Base-by-base conservation (phyloP, 345 rosid genomes). In the Gossypium bickii region DNA sequence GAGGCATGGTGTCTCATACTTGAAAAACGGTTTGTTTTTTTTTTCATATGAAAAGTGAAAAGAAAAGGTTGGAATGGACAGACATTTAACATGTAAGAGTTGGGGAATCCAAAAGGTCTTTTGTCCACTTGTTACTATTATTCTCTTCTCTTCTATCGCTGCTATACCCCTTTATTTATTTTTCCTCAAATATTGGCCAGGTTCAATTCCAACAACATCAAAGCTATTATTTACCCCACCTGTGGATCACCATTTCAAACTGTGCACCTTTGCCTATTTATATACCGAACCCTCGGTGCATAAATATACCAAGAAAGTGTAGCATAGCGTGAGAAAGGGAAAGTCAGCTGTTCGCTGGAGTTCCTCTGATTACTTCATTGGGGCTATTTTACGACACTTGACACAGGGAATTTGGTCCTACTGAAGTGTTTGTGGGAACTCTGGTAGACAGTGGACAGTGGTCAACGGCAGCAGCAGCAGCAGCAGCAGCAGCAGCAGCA, bases 351-450 rank as follows among this genome's bases (percentile, higher is more conserved):
- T 81, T 75, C 60, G 81, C 82, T 48, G 72, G 81, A 80, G 89
- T 84, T 82, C 82, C 80, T 63, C 41, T 18, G 79, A 80, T 24
- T 83, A 82, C 86, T 82, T 87, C 89, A 84, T 11, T 78, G 79
- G 75, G 74, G 64, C 43, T 43, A 41, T 41, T 43, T 18, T 58
- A 62, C 34, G 67, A 62, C 27, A 3, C 7, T 63, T 17, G 9
- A 17, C 41, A 38, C 22, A 0, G 24, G 15, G 25, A n/a, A 57
- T 3, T n/a, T 64, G 48, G 49, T 59, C 76, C 74, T 25, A 82
- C 79, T 84, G 87, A 84, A 88, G 83, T 84, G 89, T 86, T 86
- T 84, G 86, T 86, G 85, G 85, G 87, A 84, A 83, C 91, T 86
- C 87, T 52, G 25, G 82, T 81, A 75, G 79, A 53, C 75, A 49